Percentiles rank a stretch among this genome's conserved stretches.
Conservation (phyloP, 495 filamentous ascomycete species). For the Podospora pseudocomata region DNA sequence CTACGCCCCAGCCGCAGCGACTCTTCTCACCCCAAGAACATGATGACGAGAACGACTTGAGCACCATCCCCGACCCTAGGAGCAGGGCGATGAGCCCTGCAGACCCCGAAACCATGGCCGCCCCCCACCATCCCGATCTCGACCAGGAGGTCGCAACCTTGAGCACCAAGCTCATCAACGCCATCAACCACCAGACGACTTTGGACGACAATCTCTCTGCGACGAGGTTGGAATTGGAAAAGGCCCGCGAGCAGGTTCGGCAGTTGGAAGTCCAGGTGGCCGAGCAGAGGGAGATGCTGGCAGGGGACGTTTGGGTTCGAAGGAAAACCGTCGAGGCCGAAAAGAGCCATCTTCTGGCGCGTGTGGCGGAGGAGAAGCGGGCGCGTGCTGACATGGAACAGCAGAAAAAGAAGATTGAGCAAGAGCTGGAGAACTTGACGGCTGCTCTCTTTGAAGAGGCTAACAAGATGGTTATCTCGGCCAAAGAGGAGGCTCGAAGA, state of each 20-base stretch:
- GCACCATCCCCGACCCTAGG: constrained; percentile 48
- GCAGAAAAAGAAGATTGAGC: constrained; percentile 63
- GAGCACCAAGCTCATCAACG: constrained; percentile 92
- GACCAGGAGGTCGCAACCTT: constrained; percentile 85
- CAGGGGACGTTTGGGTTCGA: constrained; percentile 67
- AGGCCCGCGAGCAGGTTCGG: constrained; percentile 62
- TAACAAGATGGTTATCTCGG: constrained; percentile 87
- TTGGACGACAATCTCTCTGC: constrained; percentile 83
- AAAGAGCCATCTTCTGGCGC: constrained; percentile 37
- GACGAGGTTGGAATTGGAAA: constrained; percentile 78
- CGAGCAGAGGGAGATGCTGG: constrained; percentile 53
- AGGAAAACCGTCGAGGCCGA: constrained; percentile 46
- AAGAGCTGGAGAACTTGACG: constrained; percentile 85
- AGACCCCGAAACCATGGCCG: constrained; percentile 21
- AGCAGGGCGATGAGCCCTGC: constrained; percentile 40
- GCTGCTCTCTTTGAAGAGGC: constrained; percentile 92
- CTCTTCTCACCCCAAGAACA: constrained; percentile 30
- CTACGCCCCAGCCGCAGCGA: constrained; percentile 33
- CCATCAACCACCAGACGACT: constrained; percentile 94
- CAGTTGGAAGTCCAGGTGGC: constrained; percentile 58
- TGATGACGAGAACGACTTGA: constrained; percentile 46
- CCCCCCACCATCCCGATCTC: constrained; percentile 64
- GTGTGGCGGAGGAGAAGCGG: constrained; percentile 61
- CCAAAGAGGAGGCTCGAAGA: constrained; percentile 37
- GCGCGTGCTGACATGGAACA: constrained; percentile 65